These are phyloP conservation scores for Sarocladium oryzae DNA, from an alignment of 2,329 filamentous ascomycete species.

Conservation along the genomic window DNA sequence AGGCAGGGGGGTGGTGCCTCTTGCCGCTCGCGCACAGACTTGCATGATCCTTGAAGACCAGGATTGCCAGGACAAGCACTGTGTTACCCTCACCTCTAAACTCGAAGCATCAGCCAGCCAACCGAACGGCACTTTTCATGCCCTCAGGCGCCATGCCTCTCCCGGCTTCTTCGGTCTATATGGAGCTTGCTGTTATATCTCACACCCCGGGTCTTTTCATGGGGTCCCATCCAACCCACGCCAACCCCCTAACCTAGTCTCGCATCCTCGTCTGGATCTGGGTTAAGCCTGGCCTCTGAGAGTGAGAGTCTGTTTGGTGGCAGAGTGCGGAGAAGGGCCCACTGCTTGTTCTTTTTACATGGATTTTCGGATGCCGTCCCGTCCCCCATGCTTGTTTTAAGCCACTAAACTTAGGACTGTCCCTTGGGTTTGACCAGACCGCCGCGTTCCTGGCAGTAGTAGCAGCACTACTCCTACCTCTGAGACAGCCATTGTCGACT, in stretches of 20 bases:
- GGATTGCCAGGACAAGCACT: background rate
- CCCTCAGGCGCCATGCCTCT: background rate
- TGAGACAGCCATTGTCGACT: slow-evolving; percentile 1
- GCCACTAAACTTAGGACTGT: background rate
- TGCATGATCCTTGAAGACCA: background rate
- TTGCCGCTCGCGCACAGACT: background rate
- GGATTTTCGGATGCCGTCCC: slow-evolving; percentile 8
- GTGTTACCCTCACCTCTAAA: background rate
- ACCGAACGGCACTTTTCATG: slow-evolving; percentile 4
- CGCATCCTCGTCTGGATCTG: slow-evolving; percentile 4
- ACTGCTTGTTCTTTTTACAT: background rate
- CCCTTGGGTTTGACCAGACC: background rate
- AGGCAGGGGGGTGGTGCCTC: background rate
- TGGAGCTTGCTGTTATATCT: background rate
- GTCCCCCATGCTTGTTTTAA: background rate
- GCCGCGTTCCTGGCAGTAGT: slow-evolving; percentile 4
- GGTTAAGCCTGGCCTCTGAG: background rate
- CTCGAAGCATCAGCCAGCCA: background rate
- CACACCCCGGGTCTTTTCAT: background rate
- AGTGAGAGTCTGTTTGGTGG: background rate
- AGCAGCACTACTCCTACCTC: background rate
- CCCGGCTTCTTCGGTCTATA: background rate
- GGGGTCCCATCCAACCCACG: background rate
- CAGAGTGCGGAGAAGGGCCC: slow-evolving; percentile 5
- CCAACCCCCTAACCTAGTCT: slow-evolving; percentile 1